A percentile compares a stretch with the other conserved stretches of the same genome.
Conservation (phyloP, 1,284 basidiomycete species). For the Grifola frondosa region DNA sequence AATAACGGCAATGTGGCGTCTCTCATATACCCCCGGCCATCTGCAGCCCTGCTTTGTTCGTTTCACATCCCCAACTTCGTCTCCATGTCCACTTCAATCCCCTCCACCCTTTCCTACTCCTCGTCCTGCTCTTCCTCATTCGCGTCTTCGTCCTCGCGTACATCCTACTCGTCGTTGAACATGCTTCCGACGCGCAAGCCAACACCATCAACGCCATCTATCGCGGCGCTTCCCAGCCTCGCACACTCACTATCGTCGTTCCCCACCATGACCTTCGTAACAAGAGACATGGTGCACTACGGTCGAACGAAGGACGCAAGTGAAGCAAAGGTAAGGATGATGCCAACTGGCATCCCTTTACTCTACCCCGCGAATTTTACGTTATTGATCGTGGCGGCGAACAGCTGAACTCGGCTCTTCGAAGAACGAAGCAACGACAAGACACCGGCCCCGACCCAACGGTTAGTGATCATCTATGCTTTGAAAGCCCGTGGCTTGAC, state of each 20-base stretch:
- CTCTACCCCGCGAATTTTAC: not conserved
- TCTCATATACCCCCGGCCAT: conserved; percentile 20
- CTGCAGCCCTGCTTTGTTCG: conserved; percentile 20
- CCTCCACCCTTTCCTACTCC: conserved; percentile 14
- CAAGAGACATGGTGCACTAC: conserved; percentile 35
- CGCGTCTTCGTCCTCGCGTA: conserved; percentile 16
- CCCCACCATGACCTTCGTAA: conserved; percentile 33
- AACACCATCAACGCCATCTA: conserved; percentile 15
- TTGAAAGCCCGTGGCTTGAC: not conserved
- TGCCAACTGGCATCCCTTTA: not conserved
- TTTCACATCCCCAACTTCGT: conserved; percentile 10
- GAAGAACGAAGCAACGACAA: conserved; percentile 26
- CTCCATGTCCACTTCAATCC: conserved; percentile 13
- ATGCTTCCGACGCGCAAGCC: conserved; percentile 12
- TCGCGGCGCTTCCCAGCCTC: conserved; percentile 32
- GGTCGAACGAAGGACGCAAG: conserved; percentile 28
- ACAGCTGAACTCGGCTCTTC: conserved; percentile 29
- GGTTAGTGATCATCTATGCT: conserved; percentile 11
- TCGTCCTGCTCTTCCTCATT: conserved; percentile 12
- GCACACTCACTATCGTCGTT: conserved; percentile 33
- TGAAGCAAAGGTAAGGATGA: conserved; percentile 29
- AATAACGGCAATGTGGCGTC: conserved; percentile 20
- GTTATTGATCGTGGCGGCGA: not conserved
- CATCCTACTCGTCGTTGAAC: conserved; percentile 12
- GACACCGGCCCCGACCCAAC: conserved; percentile 12